These are phyloP conservation scores for Paramecium caudatum DNA, from an alignment of 73 alveolate genomes.

Conservation along the genomic window DNA sequence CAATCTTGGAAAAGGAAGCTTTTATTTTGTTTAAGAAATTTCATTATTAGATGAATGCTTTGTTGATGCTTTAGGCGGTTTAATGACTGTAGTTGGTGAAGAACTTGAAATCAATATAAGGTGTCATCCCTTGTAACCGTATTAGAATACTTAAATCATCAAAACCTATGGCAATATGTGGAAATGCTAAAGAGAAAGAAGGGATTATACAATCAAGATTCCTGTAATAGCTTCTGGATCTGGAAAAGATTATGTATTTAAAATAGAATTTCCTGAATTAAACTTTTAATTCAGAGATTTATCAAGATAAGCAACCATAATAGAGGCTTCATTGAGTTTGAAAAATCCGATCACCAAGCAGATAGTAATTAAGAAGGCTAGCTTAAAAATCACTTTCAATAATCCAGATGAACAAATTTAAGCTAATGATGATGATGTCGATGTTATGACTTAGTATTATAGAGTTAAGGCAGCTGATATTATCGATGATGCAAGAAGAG, in stretches of 20 bases:
- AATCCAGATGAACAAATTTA: slow-evolving; percentile 51
- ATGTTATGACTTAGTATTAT: slow-evolving; percentile 63
- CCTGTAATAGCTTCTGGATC: slow-evolving; percentile 12
- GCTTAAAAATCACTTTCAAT: slow-evolving; percentile 32
- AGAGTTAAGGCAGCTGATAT: slow-evolving; percentile 78
- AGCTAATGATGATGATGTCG: neutral
- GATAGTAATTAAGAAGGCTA: neutral
- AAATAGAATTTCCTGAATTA: slow-evolving; percentile 3
- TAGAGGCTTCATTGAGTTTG: neutral
- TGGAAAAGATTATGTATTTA: slow-evolving; percentile 49
- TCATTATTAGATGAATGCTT: slow-evolving; percentile 71
- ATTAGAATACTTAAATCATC: neutral
- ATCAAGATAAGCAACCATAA: neutral
- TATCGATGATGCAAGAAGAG: slow-evolving; percentile 68
- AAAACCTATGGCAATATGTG: slow-evolving; percentile 71
- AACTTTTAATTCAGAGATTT: neutral
- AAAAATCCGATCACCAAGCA: neutral
- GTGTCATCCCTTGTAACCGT: too few species aligned
- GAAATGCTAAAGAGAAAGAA: neutral
- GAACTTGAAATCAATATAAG: slow-evolving; percentile 26
- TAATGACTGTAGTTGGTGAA: slow-evolving; percentile 74
- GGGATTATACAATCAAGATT: neutral
- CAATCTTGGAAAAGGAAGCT: slow-evolving; percentile 82
- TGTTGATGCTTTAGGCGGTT: slow-evolving; percentile 77
- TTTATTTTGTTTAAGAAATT: slow-evolving; percentile 78